Percentiles rank a stretch among this genome's conserved stretches.
phyloP scores from a whole-genome alignment of 83 land plant species.

The Picea abies region DNA sequence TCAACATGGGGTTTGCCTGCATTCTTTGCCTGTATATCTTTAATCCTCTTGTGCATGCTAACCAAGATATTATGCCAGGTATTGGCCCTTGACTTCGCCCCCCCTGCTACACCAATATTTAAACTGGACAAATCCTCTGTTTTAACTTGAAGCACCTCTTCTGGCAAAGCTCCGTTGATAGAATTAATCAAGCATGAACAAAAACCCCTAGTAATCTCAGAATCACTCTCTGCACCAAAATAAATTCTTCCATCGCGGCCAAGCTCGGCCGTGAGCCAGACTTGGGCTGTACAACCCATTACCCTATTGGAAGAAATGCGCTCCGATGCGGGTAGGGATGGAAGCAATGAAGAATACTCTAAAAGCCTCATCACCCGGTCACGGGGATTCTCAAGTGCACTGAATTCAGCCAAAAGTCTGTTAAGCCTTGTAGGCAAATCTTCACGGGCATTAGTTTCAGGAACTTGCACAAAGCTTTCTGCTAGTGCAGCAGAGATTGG shows the following conservation, averaged over 20 bases:
- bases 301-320: slow-evolving; percentile 63
- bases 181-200: slow-evolving; percentile 68
- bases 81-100: slow-evolving; percentile 63
- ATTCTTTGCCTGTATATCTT: slow-evolving; percentile 41
- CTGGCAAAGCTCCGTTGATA: slow-evolving; percentile 63
- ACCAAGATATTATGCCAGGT: slow-evolving; percentile 91
- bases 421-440: slow-evolving; percentile 27
- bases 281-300: slow-evolving; percentile 91
- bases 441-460: not conserved
- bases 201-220: slow-evolving; percentile 86
- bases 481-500: too few species aligned
- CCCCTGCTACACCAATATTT: slow-evolving; percentile 56
- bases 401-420: slow-evolving; percentile 40
- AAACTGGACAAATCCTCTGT: slow-evolving; percentile 51
- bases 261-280: slow-evolving; percentile 68
- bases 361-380: slow-evolving; percentile 54
- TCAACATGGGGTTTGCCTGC: slow-evolving; percentile 61
- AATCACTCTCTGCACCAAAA: slow-evolving; percentile 84
- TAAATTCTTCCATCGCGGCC: slow-evolving; percentile 47
- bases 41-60: slow-evolving; percentile 79
- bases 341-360: slow-evolving; percentile 50
- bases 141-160: slow-evolving; percentile 60
- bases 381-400: slow-evolving; percentile 45
- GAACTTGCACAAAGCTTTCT: too few species aligned
- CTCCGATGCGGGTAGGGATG: slow-evolving; percentile 45